Evolutionary conservation across 2,329 filamentous ascomycete species (phyloP), one percentile per base, ranked within the genome.

Genomic region (Berkeleyomyces basicola): DNA sequence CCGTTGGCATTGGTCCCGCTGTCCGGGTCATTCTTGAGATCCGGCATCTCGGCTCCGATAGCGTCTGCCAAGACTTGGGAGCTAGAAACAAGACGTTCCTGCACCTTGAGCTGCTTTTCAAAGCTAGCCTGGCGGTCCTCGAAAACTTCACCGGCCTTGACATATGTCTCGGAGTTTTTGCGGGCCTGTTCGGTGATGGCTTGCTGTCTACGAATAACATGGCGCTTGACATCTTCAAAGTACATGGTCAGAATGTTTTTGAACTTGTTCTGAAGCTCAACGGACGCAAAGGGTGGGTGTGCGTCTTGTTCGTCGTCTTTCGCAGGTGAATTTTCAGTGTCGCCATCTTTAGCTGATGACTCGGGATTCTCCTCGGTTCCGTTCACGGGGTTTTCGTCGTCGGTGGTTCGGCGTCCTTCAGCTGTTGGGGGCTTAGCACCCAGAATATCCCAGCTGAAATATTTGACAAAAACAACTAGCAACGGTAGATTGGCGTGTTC

Each of bases 71-170:
- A 79, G 16, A 91, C 82, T 71, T 99, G 95, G 0, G 92, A 90
- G 72, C 95, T 97, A 31, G 89, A 78, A 36, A 96, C 79, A 2
- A 99, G 80, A 67, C 91, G 90, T 71, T 99, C 93, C 70, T 97
- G 90, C 0, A 87, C 81, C 73, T 97, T 99, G 63, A 91, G 79
- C 68, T 93, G 87, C 72, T 91, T 96, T 72, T 99, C 95, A 68
- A 95, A 96, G 70, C 91, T 97, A 61, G 90, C 83, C 71, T 99
- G 93, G 59, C 93, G 87, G 70, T 99, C 93, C 71, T 99, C 93
- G 67, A 99, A 97, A 4, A 99, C 92, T 71, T 99, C 93, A 1
- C 93, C 93, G 44, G 93, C 97, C 70, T 96, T 96, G 69, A 99
- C 92, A 69, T 99, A 99, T 4, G 92, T 93, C 73, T 99, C 93